Base-by-base conservation (phyloP, 2,329 filamentous ascomycete species). In the Blumeriella jaapii region DNA sequence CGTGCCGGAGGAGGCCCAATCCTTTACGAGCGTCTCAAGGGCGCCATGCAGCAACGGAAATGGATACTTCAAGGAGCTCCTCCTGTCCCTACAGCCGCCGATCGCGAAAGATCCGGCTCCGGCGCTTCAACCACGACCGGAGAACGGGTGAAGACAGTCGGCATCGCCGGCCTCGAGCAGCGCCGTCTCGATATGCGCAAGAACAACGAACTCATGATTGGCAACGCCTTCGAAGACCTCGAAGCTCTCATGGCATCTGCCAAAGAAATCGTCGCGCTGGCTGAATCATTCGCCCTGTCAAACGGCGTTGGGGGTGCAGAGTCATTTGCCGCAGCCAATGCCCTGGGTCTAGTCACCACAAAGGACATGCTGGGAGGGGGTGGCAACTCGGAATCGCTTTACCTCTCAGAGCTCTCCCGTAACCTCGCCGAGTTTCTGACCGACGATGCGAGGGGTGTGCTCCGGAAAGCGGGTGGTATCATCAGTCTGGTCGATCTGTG, bases 221-320 rank as follows among this genome's bases (percentile, higher is more conserved):
- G 89, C 16, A 86, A 74, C 46, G 87, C 91, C 0, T 98, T 98
- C 52, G 89, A 95, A 55, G 91, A 98, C 53, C 71, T 98, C 0
- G 89, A 96, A 55, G 87, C 91, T 3, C 67, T 98, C 23, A 98
- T 96, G 89, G 85, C 87, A 3, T 95, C 89, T 3, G 91, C 91
- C 4, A 95, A 96, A 55, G 85, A 98, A 55, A 85, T 98, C 31
- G 80, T 96, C 32, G 85, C 86, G 4, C 75, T 98, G 26, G 91
- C 91, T 1, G 89, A 96, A 58, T 77, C 77, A 11, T 89, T 96
- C 49, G 78, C 85, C 13, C 72, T 71, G 42, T 64, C 67, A 7
- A 59, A 61, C 38, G 61, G 65, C 13, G 72, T 69, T 14, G 69
- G 67, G n/a, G 69, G 64, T 10, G 68, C 73, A 0, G 84, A 91